Conservation (phyloP, 164 flowering plant species). For the Sedum album region DNA sequence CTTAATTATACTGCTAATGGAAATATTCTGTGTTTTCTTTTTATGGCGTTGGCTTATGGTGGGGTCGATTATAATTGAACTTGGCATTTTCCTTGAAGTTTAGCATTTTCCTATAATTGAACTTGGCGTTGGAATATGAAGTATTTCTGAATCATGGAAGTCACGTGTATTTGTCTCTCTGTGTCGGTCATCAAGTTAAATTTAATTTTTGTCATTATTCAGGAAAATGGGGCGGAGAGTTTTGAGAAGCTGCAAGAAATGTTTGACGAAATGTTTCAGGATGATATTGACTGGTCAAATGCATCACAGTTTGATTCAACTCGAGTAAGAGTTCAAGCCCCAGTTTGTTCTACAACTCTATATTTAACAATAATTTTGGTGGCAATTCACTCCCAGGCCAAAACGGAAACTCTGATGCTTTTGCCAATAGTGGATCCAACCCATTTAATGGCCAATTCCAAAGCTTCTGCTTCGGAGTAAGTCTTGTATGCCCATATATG, state of each 20-base stretch:
- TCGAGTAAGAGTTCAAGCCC: slow-evolving; percentile 6
- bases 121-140: too few relatives aligned
- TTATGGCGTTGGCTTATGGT: neutral
- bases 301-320: slow-evolving; percentile 18
- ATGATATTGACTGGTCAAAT: slow-evolving; percentile 19
- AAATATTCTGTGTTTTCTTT: neutral
- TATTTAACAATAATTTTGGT: slow-evolving; percentile 12
- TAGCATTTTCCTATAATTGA: neutral
- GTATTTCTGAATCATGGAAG: neutral
- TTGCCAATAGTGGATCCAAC: slow-evolving; percentile 10
- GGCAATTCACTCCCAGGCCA: slow-evolving; percentile 17
- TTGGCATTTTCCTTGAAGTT: neutral
- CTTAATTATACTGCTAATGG: too few relatives aligned
- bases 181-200: neutral
- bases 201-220: slow-evolving; percentile 10
- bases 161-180: too few relatives aligned
- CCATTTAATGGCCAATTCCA: slow-evolving; percentile 20
- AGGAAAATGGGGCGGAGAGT: slow-evolving; percentile 59
- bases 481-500: slow-evolving; percentile 10
- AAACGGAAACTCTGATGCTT: slow-evolving; percentile 36
- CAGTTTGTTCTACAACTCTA: slow-evolving; percentile 11
- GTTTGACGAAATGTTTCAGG: slow-evolving; percentile 64
- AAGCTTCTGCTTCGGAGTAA: slow-evolving; percentile 56
- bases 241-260: slow-evolving; percentile 66
- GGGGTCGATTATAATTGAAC: neutral